Conservation (phyloP, 2,329 filamentous ascomycete species). For the Aspergillus cejpii region DNA sequence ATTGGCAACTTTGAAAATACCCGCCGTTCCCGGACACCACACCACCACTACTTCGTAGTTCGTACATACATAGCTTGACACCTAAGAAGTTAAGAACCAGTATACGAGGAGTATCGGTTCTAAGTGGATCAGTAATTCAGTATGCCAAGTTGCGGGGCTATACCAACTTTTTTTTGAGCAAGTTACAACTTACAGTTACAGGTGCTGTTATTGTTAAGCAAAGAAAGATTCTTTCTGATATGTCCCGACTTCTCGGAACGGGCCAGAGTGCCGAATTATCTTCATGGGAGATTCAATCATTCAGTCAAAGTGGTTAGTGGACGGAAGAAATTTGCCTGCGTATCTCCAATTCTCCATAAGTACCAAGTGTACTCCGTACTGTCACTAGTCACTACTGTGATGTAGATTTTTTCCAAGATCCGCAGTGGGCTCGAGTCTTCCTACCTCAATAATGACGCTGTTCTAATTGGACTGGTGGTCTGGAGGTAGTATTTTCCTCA, state of each 20-base stretch:
- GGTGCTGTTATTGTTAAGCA: too few species aligned
- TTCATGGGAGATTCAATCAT: too few species aligned
- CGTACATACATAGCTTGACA: neutral
- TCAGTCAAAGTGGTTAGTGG: neutral
- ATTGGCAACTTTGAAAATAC: neutral
- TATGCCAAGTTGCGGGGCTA: neutral
- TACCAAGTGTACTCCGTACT: too few species aligned
- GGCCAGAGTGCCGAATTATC: neutral
- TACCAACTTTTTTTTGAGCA: neutral
- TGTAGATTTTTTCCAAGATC: constrained; percentile 11
- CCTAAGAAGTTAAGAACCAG: neutral
- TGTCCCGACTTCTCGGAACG: neutral
- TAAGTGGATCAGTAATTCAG: neutral
- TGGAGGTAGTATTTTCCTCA: neutral
- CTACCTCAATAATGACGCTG: neutral
- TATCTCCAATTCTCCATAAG: too few species aligned
- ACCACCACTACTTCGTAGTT: neutral
- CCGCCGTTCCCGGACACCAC: neutral
- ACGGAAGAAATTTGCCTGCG: too few species aligned
- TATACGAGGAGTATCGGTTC: neutral
- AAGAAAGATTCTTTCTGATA: neutral
- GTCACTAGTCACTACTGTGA: too few species aligned
- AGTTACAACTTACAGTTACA: neutral
- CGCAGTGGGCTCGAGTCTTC: constrained; percentile 15
- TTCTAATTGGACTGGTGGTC: neutral